Conservation (phyloP, 208 protist species). For the Porcisia hertigi region DNA sequence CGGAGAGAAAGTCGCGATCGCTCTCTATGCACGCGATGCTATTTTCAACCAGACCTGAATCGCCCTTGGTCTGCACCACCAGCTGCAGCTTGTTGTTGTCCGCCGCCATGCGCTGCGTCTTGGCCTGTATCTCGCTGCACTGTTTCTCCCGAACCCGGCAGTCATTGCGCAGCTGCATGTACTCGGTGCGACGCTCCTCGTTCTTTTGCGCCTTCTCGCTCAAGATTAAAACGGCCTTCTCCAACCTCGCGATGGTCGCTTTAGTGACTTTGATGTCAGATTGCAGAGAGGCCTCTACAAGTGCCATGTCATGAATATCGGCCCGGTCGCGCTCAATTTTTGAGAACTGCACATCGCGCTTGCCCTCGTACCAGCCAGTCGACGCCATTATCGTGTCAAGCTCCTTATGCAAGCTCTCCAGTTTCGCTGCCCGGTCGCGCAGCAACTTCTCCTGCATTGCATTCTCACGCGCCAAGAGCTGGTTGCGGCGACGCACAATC, state of each 20-base stretch:
- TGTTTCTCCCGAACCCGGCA: constrained; percentile 74
- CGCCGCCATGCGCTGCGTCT: constrained; percentile 50
- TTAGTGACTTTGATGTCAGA: constrained; percentile 64
- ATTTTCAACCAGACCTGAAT: constrained; percentile 49
- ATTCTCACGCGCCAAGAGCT: constrained; percentile 76
- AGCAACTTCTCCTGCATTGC: constrained; percentile 65
- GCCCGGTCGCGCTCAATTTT: constrained; percentile 33
- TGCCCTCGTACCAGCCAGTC: constrained; percentile 74
- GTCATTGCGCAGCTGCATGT: constrained; percentile 75
- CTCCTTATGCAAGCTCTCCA: constrained; percentile 44
- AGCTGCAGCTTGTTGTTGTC: constrained; percentile 36
- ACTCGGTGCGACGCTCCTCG: constrained; percentile 45
- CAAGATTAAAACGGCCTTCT: constrained; percentile 53
- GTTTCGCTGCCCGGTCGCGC: constrained; percentile 50
- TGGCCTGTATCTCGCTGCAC: constrained; percentile 57
- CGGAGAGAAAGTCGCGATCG: constrained; percentile 76
- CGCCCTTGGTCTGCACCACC: constrained; percentile 43
- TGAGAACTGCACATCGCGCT: constrained; percentile 46
- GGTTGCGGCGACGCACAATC: constrained; percentile 76
- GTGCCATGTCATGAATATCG: constrained; percentile 65
- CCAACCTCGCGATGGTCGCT: constrained; percentile 72
- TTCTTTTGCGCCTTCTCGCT: constrained; percentile 39
- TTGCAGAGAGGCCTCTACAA: constrained; percentile 53
- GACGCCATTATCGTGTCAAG: constrained; percentile 45
- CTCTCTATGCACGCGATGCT: constrained; percentile 69